Evolutionary conservation across 73 alveolate species (phyloP).

Genomic region (Blepharisma japonicum): DNA sequence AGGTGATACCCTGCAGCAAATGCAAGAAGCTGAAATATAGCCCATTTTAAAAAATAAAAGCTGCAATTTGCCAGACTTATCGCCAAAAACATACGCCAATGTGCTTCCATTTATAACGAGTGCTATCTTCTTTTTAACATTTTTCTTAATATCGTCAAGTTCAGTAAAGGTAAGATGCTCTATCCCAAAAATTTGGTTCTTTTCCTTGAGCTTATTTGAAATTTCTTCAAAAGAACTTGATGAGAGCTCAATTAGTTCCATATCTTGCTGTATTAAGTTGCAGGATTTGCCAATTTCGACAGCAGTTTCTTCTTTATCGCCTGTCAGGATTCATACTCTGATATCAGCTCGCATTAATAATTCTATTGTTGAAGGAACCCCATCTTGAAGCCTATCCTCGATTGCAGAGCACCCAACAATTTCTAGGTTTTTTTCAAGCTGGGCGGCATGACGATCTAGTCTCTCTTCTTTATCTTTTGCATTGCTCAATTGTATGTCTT

Average conservation of each 20-base stretch:
- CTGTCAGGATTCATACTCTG: constrained; percentile 85
- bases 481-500: constrained; percentile 33
- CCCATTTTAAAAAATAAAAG: constrained; percentile 64
- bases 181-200: constrained; percentile 18
- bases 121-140: constrained; percentile 42
- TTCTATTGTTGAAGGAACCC: constrained; percentile 83
- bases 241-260: constrained; percentile 43
- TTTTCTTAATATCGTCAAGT: neutral
- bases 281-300: constrained; percentile 74
- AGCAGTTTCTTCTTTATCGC: constrained; percentile 85
- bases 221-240: constrained; percentile 27
- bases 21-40: constrained; percentile 57
- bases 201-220: constrained; percentile 10
- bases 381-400: constrained; percentile 91
- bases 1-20: constrained; percentile 77
- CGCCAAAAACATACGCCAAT: constrained; percentile 26
- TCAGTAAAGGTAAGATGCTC: constrained; percentile 22
- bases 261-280: constrained; percentile 53
- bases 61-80: neutral
- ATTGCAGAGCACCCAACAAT: constrained; percentile 68
- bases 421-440: constrained; percentile 44
- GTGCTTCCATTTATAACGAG: constrained; percentile 66
- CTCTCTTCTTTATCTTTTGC: constrained; percentile 37
- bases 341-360: constrained; percentile 70
- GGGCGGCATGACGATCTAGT: constrained; percentile 44